These are phyloP conservation scores for Graphilbum fragrans DNA, from an alignment of 2,329 filamentous ascomycete species.

Conservation along the genomic window DNA sequence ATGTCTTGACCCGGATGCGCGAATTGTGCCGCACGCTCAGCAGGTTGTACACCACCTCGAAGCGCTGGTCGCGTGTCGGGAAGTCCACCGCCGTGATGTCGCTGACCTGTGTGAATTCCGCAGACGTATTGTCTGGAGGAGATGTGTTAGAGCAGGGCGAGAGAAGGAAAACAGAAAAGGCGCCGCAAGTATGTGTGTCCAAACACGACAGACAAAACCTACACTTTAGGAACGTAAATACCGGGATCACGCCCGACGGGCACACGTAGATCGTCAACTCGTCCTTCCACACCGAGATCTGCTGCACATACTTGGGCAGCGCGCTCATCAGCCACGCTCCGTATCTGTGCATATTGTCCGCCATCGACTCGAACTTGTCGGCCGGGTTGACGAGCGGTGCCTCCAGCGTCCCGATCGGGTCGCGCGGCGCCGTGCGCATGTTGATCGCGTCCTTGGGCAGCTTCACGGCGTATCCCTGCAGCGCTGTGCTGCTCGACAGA, in stretches of 20 bases:
- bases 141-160: neutral
- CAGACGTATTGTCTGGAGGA: slow-evolving; percentile 71
- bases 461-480: slow-evolving; percentile 35
- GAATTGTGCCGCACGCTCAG: slow-evolving; percentile 94
- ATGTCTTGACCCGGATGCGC: slow-evolving; percentile 95
- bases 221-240: slow-evolving; percentile 88
- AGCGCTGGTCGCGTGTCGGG: slow-evolving; percentile 87
- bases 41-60: slow-evolving; percentile 96
- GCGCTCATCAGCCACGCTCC: slow-evolving; percentile 95
- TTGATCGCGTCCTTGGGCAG: slow-evolving; percentile 52
- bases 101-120: slow-evolving; percentile 89
- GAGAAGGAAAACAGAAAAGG: neutral
- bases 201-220: too few relatives aligned
- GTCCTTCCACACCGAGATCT: slow-evolving; percentile 99
- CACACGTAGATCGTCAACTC: slow-evolving; percentile 91
- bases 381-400: slow-evolving; percentile 77
- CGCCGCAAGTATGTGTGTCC: too few relatives aligned
- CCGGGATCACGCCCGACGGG: slow-evolving; percentile 76
- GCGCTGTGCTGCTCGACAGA: slow-evolving; percentile 35
- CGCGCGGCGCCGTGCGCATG: slow-evolving; percentile 52
- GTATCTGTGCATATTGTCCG: slow-evolving; percentile 82
- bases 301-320: slow-evolving; percentile 94
- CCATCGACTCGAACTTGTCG: slow-evolving; percentile 84
- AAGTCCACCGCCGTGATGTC: slow-evolving; percentile 94
- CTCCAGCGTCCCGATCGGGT: slow-evolving; percentile 51